These are phyloP conservation scores for Acanthamoeba healyi DNA, from an alignment of 208 protist species.

Conservation along the genomic window DNA sequence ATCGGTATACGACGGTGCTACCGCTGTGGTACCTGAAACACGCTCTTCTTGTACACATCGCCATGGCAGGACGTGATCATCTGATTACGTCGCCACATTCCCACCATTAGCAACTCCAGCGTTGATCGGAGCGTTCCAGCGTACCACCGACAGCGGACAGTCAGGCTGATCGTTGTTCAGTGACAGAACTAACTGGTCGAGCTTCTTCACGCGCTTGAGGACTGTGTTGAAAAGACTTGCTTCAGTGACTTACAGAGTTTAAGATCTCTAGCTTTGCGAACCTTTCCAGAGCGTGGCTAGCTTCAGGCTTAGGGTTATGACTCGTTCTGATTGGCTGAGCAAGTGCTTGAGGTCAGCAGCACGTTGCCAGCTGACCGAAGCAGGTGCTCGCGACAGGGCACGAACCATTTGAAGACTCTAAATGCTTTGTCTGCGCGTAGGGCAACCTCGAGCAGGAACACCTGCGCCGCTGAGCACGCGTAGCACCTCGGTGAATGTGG, in stretches of 20 bases:
- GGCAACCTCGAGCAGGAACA: slow-evolving; percentile 33
- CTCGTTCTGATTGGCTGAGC: background rate
- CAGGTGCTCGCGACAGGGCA: background rate
- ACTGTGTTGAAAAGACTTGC: background rate
- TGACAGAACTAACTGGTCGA: background rate
- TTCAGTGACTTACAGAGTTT: too few species aligned
- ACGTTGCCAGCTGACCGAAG: background rate
- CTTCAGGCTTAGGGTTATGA: slow-evolving; percentile 16
- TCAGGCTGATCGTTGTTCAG: background rate
- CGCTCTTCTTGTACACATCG: slow-evolving; percentile 25
- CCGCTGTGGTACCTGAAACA: background rate
- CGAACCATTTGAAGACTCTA: background rate
- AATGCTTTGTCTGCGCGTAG: slow-evolving; percentile 12
- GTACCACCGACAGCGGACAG: slow-evolving; percentile 27
- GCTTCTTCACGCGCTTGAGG: slow-evolving; percentile 15
- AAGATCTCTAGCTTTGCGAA: too few species aligned
- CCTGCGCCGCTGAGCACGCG: background rate
- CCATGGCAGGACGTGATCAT: background rate
- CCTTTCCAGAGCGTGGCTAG: slow-evolving; percentile 9
- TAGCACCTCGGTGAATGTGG: too few species aligned
- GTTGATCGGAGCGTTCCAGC: background rate
- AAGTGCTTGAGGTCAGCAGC: background rate
- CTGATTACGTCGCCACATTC: background rate
- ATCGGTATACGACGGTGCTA: background rate
- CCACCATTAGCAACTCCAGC: background rate